Evolutionary conservation across 108 stramenopile species (phyloP), one percentile per base, ranked within the genome.

Genomic region (Epithemia pelagica): DNA sequence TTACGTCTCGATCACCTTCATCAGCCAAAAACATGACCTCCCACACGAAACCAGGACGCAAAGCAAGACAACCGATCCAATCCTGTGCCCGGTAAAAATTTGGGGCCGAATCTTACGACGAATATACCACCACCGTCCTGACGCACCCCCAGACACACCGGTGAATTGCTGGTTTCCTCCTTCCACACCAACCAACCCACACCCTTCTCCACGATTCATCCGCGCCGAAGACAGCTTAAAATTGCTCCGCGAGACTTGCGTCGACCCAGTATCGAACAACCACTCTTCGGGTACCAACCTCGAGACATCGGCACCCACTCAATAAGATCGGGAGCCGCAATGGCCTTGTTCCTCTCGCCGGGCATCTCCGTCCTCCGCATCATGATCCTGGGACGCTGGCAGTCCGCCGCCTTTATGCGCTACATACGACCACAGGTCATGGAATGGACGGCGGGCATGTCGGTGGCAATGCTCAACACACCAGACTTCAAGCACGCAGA

Each of bases 311-410:
- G 61, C 21, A 61, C 26, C 2, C 61, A 30, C 61, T 61, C 61
- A 8, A 2, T 61, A 27, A 29, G 61, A 25, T 61, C 61, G 3
- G 61, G 61, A 10, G 61, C 61, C 3, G 61, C 61, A 3, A 61
- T 61, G 61, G 61, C 61, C 5, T 18, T 61, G 37, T 46, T 46
- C 37, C 37, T 46, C n/a, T n/a, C n/a, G n/a, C n/a, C n/a, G n/a
- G n/a, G n/a, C n/a, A n/a, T n/a, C n/a, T n/a, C n/a, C n/a, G n/a
- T n/a, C n/a, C n/a, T n/a, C n/a, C n/a, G n/a, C n/a, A n/a, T n/a
- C n/a, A n/a, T n/a, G n/a, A n/a, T n/a, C n/a, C n/a, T n/a, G n/a
- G n/a, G n/a, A n/a, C n/a, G n/a, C n/a, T n/a, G n/a, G n/a, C n/a
- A n/a, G n/a, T n/a, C n/a, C n/a, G n/a, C n/a, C n/a, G n/a, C n/a